A percentile compares a stretch with the other conserved stretches of the same genome.
phyloP scores from a whole-genome alignment of 805 yeast species.

The Candida saitoana region DNA sequence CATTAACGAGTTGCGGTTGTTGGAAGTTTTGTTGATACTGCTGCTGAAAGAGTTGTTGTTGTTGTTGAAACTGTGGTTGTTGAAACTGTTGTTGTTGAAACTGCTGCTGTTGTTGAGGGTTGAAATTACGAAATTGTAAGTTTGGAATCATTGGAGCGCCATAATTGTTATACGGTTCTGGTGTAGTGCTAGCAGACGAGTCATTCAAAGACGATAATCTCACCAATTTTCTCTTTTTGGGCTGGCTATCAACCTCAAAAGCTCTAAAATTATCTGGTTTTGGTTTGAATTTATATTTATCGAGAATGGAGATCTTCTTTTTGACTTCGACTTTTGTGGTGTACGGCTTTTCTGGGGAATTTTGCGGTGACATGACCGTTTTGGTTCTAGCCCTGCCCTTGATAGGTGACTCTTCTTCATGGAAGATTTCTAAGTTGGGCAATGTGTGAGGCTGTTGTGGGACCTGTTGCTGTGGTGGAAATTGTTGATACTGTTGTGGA shows the following conservation, averaged over 20 bases:
- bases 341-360: conserved; percentile 8
- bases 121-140: background rate
- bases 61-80: conserved; percentile 8
- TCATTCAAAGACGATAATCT: conserved; percentile 24
- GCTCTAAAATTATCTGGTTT: conserved; percentile 18
- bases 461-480: background rate
- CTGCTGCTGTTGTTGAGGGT: background rate
- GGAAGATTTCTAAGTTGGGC: background rate
- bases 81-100: conserved; percentile 7
- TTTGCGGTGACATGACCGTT: conserved; percentile 17
- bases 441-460: background rate
- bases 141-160: conserved; percentile 3
- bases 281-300: conserved; percentile 35
- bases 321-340: conserved; percentile 38
- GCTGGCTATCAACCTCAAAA: conserved; percentile 9
- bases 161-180: conserved; percentile 5
- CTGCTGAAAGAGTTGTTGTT: conserved; percentile 6
- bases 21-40: conserved; percentile 5
- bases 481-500: background rate
- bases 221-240: conserved; percentile 34
- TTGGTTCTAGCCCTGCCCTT: conserved; percentile 31
- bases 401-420: conserved; percentile 6
- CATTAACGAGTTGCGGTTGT: conserved; percentile 15
- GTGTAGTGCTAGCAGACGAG: conserved; percentile 3
- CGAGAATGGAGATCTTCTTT: conserved; percentile 39